phyloP scores from a whole-genome alignment of 768 basidiomycete species.

The Suillus fuscotomentosus region DNA sequence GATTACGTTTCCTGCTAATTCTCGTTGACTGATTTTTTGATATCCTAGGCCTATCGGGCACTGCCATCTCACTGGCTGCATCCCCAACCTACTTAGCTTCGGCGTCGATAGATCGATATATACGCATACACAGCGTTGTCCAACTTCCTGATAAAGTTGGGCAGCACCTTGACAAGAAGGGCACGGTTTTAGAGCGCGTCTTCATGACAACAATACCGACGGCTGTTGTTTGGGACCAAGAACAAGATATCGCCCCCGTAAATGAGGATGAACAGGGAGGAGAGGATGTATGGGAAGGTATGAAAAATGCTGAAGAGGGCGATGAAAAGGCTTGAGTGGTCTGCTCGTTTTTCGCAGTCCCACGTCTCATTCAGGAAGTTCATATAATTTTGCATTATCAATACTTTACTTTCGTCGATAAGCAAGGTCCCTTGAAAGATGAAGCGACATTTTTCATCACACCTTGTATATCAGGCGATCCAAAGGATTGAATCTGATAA shows the following conservation, averaged over 20 bases:
- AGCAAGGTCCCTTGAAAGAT: not conserved
- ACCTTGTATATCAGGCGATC: not conserved
- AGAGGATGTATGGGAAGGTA: conserved; percentile 68
- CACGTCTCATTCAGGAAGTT: not conserved
- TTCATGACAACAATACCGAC: conserved; percentile 66
- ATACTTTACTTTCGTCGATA: not conserved
- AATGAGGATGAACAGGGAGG: conserved; percentile 37
- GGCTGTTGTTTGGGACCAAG: conserved; percentile 60
- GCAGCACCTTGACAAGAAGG: conserved; percentile 55
- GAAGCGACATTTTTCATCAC: not conserved
- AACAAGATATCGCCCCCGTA: conserved; percentile 7
- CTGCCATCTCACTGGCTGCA: conserved; percentile 62
- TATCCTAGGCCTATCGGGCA: conserved; percentile 64
- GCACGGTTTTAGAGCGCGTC: conserved; percentile 59
- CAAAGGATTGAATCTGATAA: not conserved
- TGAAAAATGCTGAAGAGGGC: conserved; percentile 52
- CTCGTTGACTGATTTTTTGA: conserved; percentile 4
- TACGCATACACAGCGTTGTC: conserved; percentile 64
- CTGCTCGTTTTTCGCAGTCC: not conserved
- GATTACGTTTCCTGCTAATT: not conserved
- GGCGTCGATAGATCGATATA: conserved; percentile 64
- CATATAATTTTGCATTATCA: not conserved
- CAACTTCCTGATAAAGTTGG: conserved; percentile 47
- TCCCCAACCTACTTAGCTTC: conserved; percentile 57
- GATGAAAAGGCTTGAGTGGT: conserved; percentile 26